Conservation (phyloP, 2,329 filamentous ascomycete genomes). For the Raffaelea deltoideospora region DNA sequence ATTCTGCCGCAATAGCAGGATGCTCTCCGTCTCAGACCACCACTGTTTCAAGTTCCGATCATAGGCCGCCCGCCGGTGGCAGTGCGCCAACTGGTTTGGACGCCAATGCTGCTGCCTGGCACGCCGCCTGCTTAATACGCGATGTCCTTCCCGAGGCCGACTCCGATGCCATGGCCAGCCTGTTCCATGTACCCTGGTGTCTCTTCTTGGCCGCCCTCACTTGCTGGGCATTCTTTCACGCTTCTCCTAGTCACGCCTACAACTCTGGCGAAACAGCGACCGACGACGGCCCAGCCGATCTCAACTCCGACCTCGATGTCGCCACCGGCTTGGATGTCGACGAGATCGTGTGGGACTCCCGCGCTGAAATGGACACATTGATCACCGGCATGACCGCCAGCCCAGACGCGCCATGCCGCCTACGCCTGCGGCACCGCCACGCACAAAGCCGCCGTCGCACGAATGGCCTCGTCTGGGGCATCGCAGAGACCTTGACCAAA, state of each 20-base stretch:
- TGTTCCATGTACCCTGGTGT: slow-evolving; percentile 10
- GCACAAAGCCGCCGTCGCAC: not conserved
- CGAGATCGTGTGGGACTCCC: slow-evolving; percentile 9
- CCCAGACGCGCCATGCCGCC: not conserved
- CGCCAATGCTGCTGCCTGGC: slow-evolving; percentile 3
- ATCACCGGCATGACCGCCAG: slow-evolving; percentile 1
- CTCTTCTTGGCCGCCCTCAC: slow-evolving; percentile 9
- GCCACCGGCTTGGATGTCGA: not conserved
- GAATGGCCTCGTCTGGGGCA: slow-evolving; percentile 8
- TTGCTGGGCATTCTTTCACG: slow-evolving; percentile 8
- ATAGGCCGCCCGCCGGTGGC: no score
- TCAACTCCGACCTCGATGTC: not conserved
- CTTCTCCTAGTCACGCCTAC: not conserved
- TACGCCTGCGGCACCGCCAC: not conserved
- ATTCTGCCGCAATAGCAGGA: not conserved
- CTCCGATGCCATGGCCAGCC: slow-evolving; percentile 6
- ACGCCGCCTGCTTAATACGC: slow-evolving; percentile 6
- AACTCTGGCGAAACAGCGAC: no score
- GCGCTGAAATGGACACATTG: slow-evolving; percentile 5
- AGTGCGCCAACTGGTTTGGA: no score
- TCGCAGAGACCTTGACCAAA: slow-evolving; percentile 7
- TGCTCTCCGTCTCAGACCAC: not conserved
- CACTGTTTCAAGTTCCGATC: no score
- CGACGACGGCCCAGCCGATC: no score
- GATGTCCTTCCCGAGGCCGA: slow-evolving; percentile 3